These are phyloP conservation scores for Daedaleopsis sinensis DNA, from an alignment of 768 basidiomycete genomes.

Conservation along the genomic window DNA sequence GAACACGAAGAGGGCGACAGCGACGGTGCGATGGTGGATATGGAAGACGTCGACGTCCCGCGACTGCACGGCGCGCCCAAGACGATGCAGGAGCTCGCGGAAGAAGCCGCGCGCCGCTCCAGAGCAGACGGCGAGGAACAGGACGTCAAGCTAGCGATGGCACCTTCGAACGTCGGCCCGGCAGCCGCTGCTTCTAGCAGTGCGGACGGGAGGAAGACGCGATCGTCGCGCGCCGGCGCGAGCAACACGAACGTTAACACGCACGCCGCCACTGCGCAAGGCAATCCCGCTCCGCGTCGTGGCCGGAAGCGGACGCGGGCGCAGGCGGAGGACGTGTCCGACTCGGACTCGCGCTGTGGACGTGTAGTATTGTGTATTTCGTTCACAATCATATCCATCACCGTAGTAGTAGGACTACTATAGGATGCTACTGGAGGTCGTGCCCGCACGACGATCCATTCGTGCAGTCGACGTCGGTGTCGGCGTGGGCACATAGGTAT, in stretches of 20 bases:
- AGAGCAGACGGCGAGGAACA: neutral
- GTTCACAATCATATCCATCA: neutral
- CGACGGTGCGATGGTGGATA: too few relatives aligned
- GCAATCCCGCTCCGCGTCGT: constrained; percentile 19
- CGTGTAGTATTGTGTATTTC: neutral
- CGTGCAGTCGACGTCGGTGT: too few relatives aligned
- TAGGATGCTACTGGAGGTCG: too few relatives aligned
- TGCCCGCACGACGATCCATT: too few relatives aligned
- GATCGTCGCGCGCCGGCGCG: neutral
- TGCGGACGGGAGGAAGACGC: constrained; percentile 1
- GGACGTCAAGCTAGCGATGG: constrained; percentile 11
- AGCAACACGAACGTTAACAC: neutral
- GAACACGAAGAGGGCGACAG: neutral
- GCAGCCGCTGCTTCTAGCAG: too few relatives aligned
- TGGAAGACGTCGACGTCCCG: constrained; percentile 11
- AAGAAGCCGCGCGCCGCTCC: constrained; percentile 34
- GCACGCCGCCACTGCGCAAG: neutral
- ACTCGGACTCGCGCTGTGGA: neutral
- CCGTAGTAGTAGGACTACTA: too few relatives aligned
- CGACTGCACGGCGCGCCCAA: constrained; percentile 42
- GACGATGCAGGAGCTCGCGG: constrained; percentile 69
- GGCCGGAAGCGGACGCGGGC: constrained; percentile 25
- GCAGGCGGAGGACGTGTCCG: constrained; percentile 8
- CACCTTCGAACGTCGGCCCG: constrained; percentile 17
- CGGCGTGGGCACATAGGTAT: neutral